These are phyloP conservation scores for Saccharum officinarum DNA, from an alignment of 176 grass and related monocot genomes.

Conservation along the genomic window DNA sequence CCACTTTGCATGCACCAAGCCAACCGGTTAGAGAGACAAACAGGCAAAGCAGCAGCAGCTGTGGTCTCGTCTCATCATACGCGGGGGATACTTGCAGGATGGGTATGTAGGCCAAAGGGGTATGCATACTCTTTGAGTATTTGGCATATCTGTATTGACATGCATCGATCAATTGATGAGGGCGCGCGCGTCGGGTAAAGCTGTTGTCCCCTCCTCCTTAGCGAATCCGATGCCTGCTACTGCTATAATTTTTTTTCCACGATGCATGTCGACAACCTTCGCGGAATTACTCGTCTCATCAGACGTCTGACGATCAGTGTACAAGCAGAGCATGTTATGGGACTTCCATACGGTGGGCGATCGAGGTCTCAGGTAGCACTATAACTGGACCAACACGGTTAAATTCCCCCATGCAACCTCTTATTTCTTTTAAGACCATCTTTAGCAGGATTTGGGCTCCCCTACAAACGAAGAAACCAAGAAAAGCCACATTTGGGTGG, in stretches of 20 bases:
- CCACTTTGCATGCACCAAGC: background rate
- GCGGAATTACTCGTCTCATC: background rate
- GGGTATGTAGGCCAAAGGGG: constrained; percentile 41
- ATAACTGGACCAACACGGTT: background rate
- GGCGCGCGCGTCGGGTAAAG: background rate
- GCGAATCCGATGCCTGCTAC: constrained; percentile 21
- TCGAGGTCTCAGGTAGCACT: background rate
- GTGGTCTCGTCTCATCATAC: constrained; percentile 4
- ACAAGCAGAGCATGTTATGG: background rate
- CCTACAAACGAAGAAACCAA: no score
- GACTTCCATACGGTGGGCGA: background rate
- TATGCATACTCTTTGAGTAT: constrained; percentile 1
- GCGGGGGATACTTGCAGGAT: background rate
- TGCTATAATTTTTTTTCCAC: background rate
- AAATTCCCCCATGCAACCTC: no score
- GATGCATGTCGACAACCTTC: background rate
- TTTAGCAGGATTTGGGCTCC: no score
- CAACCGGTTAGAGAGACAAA: background rate
- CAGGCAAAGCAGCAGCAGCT: background rate
- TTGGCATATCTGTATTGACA: background rate
- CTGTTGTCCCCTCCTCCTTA: background rate
- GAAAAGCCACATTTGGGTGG: no score
- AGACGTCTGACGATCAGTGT: background rate
- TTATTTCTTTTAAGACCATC: no score
- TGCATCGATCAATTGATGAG: background rate